Percentiles rank a stretch among this genome's conserved stretches.
Conservation (phyloP, 2,329 filamentous ascomycete species). For the Leptographium flavum region DNA sequence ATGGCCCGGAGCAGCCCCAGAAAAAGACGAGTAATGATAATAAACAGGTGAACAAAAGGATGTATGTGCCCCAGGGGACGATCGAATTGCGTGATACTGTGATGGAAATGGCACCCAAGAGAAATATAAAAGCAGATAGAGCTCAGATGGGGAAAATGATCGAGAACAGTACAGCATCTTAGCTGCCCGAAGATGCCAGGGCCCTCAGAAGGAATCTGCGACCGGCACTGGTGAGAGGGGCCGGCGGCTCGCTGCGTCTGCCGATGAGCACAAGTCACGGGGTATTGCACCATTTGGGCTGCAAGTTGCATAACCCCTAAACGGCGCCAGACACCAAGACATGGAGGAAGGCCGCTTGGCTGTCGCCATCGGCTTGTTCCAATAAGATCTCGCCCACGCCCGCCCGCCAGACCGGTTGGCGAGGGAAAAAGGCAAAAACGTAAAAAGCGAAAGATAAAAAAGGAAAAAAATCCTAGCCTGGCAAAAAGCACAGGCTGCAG, state of each 20-base stretch:
- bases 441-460: not conserved
- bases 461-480: no score
- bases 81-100: not conserved
- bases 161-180: not conserved
- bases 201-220: not conserved
- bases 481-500: no score
- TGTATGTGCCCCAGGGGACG: no score
- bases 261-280: conserved; percentile 29
- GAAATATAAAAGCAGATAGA: not conserved
- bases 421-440: not conserved
- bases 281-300: conserved; percentile 44
- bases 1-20: conserved; percentile 4
- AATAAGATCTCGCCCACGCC: conserved; percentile 14
- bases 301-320: conserved; percentile 27
- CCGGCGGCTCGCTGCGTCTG: not conserved
- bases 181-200: not conserved
- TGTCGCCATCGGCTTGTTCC: conserved; percentile 14
- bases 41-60: not conserved
- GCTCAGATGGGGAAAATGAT: not conserved
- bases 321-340: conserved; percentile 13
- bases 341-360: conserved; percentile 11
- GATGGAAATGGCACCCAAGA: not conserved
- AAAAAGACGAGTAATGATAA: conserved; percentile 10
- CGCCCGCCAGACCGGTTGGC: conserved; percentile 2
- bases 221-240: not conserved